Conservation (phyloP, 352 stramenopile genomes). For the Globisporangium recalcitrans region DNA sequence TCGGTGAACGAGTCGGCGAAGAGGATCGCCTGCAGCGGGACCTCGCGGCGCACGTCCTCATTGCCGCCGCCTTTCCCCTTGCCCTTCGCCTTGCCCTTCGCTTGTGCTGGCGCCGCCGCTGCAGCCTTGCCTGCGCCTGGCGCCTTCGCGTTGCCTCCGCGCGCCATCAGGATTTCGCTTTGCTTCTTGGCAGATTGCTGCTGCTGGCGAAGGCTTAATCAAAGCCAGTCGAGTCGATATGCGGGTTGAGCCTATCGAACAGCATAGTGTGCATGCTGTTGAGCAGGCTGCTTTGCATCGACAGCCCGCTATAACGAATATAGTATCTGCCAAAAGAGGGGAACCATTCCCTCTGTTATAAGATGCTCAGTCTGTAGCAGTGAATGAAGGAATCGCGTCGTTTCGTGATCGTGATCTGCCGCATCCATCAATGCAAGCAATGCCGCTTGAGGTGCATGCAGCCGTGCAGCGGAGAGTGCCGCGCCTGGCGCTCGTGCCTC, state of each 20-base stretch:
- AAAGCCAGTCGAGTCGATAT: conserved; percentile 6
- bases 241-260: not conserved
- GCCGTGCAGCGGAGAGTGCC: conserved; percentile 31
- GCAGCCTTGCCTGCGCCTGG: conserved; percentile 5
- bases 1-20: conserved; percentile 94
- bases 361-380: not conserved
- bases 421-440: not conserved
- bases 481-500: conserved; percentile 45
- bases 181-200: not conserved
- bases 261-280: conserved; percentile 5
- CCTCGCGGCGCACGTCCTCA: conserved; percentile 86
- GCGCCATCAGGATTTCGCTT: conserved; percentile 19
- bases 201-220: not conserved
- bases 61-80: conserved; percentile 20
- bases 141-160: conserved; percentile 15
- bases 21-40: conserved; percentile 95
- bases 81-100: conserved; percentile 4
- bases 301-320: not conserved
- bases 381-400: not conserved
- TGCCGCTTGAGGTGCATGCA: conserved; percentile 11
- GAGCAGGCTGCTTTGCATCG: not conserved
- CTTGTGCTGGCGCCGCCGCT: not conserved
- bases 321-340: not conserved
- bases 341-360: not conserved
- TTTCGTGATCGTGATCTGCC: conserved; percentile 9